Conservation (phyloP, 768 basidiomycete species). For the Amanita polypyramis region DNA sequence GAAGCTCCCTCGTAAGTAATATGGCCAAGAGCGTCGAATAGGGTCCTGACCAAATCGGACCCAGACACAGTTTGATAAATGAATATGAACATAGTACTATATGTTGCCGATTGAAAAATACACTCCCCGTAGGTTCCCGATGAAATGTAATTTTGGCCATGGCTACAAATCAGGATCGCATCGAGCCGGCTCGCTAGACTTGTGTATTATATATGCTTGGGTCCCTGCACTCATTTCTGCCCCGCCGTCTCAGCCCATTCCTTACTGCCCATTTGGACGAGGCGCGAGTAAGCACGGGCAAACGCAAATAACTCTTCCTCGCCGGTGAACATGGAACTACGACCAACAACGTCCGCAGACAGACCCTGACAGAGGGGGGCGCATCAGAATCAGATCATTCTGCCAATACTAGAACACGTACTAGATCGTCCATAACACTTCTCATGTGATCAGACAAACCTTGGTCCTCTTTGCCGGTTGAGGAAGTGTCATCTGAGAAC, state of each 20-base stretch:
- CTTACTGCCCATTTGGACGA: constrained; percentile 85
- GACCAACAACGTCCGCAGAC: constrained; percentile 62
- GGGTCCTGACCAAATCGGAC: not conserved
- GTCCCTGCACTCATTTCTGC: constrained; percentile 11
- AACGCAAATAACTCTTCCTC: constrained; percentile 98
- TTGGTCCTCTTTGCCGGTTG: constrained; percentile 20
- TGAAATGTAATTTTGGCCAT: too few species aligned
- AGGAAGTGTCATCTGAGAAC: constrained; percentile 62
- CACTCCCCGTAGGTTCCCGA: too few species aligned
- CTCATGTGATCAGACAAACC: constrained; percentile 78
- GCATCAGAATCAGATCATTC: constrained; percentile 1
- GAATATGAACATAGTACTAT: too few species aligned
- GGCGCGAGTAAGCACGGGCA: constrained; percentile 80
- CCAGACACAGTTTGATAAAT: not conserved
- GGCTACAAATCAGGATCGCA: too few species aligned
- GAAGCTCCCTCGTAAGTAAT: not conserved
- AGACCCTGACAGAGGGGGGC: constrained; percentile 47
- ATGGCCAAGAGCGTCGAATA: not conserved
- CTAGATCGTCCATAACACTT: constrained; percentile 92
- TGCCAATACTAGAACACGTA: constrained; percentile 18
- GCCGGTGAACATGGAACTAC: constrained; percentile 86
- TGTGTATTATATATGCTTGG: too few species aligned
- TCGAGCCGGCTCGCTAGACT: too few species aligned
- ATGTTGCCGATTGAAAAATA: too few species aligned
- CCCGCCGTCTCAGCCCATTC: constrained; percentile 65